phyloP scores from a whole-genome alignment of 345 rosid genomes.

The Murraya koenigii region DNA sequence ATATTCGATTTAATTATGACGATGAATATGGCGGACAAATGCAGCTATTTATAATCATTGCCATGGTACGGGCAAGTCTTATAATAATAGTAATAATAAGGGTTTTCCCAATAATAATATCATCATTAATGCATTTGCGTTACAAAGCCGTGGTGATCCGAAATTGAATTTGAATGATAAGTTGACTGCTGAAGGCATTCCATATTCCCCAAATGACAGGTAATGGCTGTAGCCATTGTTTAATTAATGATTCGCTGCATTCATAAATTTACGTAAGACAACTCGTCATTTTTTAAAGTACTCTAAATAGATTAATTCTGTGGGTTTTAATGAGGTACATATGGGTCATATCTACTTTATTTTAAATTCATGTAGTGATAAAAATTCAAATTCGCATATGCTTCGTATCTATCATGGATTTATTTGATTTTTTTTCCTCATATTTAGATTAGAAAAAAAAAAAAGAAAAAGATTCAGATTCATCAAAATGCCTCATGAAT shows the following conservation, averaged over 20 bases:
- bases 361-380: too few relatives aligned
- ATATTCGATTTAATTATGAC: slow-evolving; percentile 3
- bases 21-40: slow-evolving; percentile 14
- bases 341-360: too few relatives aligned
- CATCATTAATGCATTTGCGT: slow-evolving; percentile 4
- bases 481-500: too few relatives aligned
- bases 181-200: slow-evolving; percentile 8
- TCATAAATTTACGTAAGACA: neutral
- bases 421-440: too few relatives aligned
- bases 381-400: too few relatives aligned
- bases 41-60: slow-evolving; percentile 36
- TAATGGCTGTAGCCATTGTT: neutral
- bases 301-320: neutral
- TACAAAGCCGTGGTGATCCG: slow-evolving; percentile 17
- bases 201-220: slow-evolving; percentile 9
- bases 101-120: slow-evolving; percentile 6
- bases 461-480: too few relatives aligned
- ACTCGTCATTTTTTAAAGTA: neutral
- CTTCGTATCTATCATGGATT: too few relatives aligned
- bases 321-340: too few relatives aligned
- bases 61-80: neutral
- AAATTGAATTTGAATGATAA: slow-evolving; percentile 2
- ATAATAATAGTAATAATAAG: neutral
- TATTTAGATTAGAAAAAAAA: too few relatives aligned
- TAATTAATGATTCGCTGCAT: neutral